These are phyloP conservation scores for Pestalotiopsis sp. DNA, from an alignment of 2,329 filamentous ascomycete genomes.

Conservation along the genomic window DNA sequence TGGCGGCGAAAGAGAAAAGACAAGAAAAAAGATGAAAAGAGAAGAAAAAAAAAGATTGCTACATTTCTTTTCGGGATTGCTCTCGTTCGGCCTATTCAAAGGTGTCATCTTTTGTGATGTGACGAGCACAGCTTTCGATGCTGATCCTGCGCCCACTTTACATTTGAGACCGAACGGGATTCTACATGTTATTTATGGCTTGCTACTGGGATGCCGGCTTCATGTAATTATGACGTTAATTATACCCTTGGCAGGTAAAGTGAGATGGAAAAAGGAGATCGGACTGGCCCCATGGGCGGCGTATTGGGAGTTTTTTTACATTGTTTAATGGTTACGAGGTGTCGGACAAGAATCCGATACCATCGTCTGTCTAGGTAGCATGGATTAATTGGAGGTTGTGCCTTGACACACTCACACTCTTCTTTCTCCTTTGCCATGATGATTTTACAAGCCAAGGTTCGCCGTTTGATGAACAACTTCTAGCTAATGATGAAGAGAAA, in stretches of 20 bases:
- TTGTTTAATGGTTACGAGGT: neutral
- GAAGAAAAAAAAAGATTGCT: neutral
- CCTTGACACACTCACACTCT: neutral
- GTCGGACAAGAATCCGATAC: neutral
- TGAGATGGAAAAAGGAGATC: constrained; percentile 7
- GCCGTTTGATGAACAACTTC: neutral
- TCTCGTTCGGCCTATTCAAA: neutral
- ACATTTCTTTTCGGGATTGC: constrained; percentile 5
- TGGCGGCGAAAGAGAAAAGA: neutral
- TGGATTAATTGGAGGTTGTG: neutral
- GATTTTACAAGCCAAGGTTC: neutral
- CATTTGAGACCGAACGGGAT: neutral
- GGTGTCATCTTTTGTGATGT: neutral
- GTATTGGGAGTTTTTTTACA: neutral
- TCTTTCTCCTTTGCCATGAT: neutral
- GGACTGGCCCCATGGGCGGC: constrained; percentile 5
- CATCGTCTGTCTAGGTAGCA: neutral
- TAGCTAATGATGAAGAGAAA: neutral
- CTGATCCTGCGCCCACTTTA: neutral
- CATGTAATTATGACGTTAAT: constrained; percentile 14
- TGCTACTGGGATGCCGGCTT: constrained; percentile 4
- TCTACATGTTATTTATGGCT: constrained; percentile 6
- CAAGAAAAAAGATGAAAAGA: neutral
- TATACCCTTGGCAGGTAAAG: constrained; percentile 13
- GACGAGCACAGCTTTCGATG: neutral